phyloP scores from a whole-genome alignment of 345 rosid genomes.

The Eucalyptus lansdowneana region DNA sequence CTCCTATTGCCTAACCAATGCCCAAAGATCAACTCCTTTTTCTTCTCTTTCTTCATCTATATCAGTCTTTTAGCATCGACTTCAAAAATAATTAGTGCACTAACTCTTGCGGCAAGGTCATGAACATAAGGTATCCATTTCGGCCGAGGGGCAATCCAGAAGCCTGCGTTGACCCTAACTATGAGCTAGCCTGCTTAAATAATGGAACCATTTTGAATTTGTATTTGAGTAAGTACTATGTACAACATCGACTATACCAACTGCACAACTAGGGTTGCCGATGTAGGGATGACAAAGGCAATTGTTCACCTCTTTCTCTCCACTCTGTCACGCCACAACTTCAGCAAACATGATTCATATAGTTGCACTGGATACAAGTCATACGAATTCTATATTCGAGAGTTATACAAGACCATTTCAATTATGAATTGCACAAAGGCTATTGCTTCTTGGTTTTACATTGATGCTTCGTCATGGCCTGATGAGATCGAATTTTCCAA shows the following conservation, averaged over 20 bases:
- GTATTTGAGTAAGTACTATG: background rate
- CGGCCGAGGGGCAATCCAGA: fast-evolving
- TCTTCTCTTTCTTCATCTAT: background rate
- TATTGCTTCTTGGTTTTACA: background rate
- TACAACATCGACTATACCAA: background rate
- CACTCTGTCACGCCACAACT: fast-evolving
- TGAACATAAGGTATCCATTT: background rate
- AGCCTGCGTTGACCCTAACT: background rate
- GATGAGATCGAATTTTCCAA: background rate
- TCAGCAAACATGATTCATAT: fast-evolving
- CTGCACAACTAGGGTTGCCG: fast-evolving
- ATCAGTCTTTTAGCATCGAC: background rate
- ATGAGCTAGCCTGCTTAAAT: background rate
- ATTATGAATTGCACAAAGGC: fast-evolving
- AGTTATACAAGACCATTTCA: background rate
- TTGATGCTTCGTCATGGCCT: fast-evolving
- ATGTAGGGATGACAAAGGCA: background rate
- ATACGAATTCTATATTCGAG: fast-evolving
- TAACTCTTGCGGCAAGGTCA: fast-evolving
- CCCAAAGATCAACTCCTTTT: background rate
- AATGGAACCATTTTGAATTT: too few species aligned
- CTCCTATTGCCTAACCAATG: background rate
- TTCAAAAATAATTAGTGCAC: background rate
- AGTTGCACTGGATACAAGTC: background rate
- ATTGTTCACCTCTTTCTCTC: background rate